Evolutionary conservation across 768 basidiomycete genomes (phyloP).

Genomic region (Naganishia vaughanmartiniae): DNA sequence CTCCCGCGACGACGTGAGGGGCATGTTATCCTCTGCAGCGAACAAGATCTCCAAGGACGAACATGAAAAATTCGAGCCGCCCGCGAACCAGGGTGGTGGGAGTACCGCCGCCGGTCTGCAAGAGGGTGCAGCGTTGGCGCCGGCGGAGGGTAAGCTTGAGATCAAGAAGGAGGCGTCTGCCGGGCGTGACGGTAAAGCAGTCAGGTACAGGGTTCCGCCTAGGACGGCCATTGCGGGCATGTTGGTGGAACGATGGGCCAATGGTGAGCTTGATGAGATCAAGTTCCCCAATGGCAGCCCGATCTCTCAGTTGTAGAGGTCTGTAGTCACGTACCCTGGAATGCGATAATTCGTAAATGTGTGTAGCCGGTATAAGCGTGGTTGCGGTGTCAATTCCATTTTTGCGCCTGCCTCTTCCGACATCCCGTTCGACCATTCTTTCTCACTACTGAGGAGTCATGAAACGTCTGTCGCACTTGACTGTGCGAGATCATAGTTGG

Average conservation of each 20-base stretch:
- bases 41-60: constrained; percentile 58
- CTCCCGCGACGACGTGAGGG: constrained; percentile 67
- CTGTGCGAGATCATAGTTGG: too few relatives aligned
- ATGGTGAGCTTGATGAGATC: constrained; percentile 44
- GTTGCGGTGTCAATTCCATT: background rate
- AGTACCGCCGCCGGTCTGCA: constrained; percentile 51
- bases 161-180: constrained; percentile 27
- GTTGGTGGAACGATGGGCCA: constrained; percentile 74
- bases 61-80: constrained; percentile 56
- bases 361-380: too few relatives aligned
- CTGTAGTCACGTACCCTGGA: too few relatives aligned
- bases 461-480: too few relatives aligned
- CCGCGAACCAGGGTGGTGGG: constrained; percentile 25
- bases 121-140: constrained; percentile 45
- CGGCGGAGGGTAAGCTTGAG: constrained; percentile 44
- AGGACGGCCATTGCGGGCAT: constrained; percentile 77
- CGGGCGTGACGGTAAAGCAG: constrained; percentile 34
- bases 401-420: too few relatives aligned
- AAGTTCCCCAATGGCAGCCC: background rate
- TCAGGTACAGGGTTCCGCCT: constrained; percentile 69
- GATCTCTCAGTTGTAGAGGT: constrained; percentile 1
- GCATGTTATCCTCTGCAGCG: constrained; percentile 59
- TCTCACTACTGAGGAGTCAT: too few relatives aligned
- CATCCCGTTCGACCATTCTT: too few relatives aligned
- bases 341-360: too few relatives aligned